Evolutionary conservation across 345 rosid genomes (phyloP), one percentile per base, ranked within the genome.

Genomic region (Syzygium aromaticum): DNA sequence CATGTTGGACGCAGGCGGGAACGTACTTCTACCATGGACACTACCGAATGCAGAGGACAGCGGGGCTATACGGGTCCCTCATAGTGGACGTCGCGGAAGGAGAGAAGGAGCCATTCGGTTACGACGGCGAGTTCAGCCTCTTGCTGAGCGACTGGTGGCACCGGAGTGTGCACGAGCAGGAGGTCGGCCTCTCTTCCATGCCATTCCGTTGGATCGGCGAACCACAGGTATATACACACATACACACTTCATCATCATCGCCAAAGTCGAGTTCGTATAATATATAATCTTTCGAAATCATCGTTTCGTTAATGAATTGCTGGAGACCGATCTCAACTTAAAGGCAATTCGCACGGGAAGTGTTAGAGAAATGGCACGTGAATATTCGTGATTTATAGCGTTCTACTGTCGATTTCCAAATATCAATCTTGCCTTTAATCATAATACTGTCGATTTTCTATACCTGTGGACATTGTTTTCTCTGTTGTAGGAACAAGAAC

Each of bases 131-230:
- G 87, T 90, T 93, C 67, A 89, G 90, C 86, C 78, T 96, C 2
- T 88, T 97, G 78, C 84, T 97, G 46, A 97, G 98, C 83, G 98
- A 97, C 56, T 97, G 98, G 98, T 95, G 98, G 96, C 99, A 96
- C 88, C 52, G 90, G 84, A 86, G 86, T 77, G 91, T 89, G 87
- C 93, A 90, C 30, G 91, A 91, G 12, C 99, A 97, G 91, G 95
- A 95, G 87, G 87, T 94, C 25, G 98, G 95, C 86, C 97, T 96
- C 78, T 94, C 95, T 88, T 91, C 97, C 22, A 90, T 51, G 14
- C 96, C 98, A 3, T 89, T 95, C 52, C 96, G 93, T 1, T 96
- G 98, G 98, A 92, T 96, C 54, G 96, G 95, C 54, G 99, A 97
- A 89, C 91, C 99, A 25, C 94, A 97, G 93, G 99, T 97, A 88